Conservation (phyloP, 1,284 basidiomycete species). For the Paramarasmius palmivorus region DNA sequence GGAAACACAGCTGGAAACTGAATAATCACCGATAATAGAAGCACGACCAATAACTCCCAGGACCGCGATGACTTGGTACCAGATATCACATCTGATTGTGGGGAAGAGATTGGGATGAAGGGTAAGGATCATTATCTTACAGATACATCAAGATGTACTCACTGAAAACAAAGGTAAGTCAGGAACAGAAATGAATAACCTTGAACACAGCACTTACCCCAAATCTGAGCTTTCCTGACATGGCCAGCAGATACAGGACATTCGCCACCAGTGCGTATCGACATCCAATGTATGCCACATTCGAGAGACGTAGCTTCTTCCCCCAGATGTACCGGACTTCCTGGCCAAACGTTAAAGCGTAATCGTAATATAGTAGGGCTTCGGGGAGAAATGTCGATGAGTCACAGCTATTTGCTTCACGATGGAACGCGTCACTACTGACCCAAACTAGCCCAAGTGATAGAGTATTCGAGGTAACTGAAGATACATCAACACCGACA, state of each 20-base stretch:
- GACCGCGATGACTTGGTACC: conserved; percentile 17
- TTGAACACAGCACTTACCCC: conserved; percentile 8
- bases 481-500: neutral
- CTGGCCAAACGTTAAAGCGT: conserved; percentile 22
- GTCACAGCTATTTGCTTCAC: neutral
- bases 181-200: neutral
- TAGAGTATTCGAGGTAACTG: conserved; percentile 9
- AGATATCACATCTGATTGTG: conserved; percentile 15
- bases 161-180: neutral
- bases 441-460: conserved; percentile 16
- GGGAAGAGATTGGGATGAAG: no score
- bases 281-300: conserved; percentile 23
- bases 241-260: conserved; percentile 23
- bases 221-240: conserved; percentile 17
- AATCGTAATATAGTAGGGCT: conserved; percentile 24
- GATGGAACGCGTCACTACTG: neutral
- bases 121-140: no score
- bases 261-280: conserved; percentile 26
- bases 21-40: conserved; percentile 7
- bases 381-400: neutral
- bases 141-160: neutral
- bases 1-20: neutral
- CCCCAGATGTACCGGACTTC: conserved; percentile 25
- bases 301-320: conserved; percentile 21
- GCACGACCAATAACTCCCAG: conserved; percentile 18